Evolutionary conservation across 495 filamentous ascomycete species (phyloP), one percentile per base, ranked within the genome.

Genomic region (Bryoglossum gracile): DNA sequence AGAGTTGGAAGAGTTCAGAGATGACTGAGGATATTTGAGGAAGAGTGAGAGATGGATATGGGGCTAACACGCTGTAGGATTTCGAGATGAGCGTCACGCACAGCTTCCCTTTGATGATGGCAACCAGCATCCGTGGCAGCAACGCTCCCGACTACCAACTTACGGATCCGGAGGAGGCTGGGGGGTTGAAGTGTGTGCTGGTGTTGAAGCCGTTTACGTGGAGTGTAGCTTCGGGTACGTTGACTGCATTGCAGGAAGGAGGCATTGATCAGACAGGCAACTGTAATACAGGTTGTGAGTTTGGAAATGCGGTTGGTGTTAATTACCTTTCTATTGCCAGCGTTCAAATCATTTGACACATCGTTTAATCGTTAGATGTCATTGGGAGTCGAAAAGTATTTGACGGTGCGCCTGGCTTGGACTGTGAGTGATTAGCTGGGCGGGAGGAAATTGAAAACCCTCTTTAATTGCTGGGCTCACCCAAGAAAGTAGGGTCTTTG

Each of bases 241-340:
- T 44, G 41, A 44, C 4, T 32, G n/a, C 24, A 3, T 3, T 44
- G 9, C 6, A 44, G 25, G n/a, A 16, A 3, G 41, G 41, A 14
- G 41, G 41, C 4, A 30, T 44, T 44, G 21, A 26, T 26, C 41
- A 44, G 41, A 44, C 41, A 3, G 41, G 41, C 9, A 32, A 44
- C 18, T 44, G 41, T 30, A 24, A 4, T 32, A 44, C 41, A 11
- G 41, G 41, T 8, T 30, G 26, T 30, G 26, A 30, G 26, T 30
- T 30, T 30, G 26, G 26, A 6, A 13, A 13, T 13, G 13, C 26
- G 26, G 26, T 13, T 30, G 5, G 13, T 30, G 26, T 30, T 5
- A 13, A 30, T 13, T 30, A 30, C 13, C 6, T 30, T 30, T 5
- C 5, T 30, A 30, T 30, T 5, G 26, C n/a, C n/a, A n/a, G n/a